These are phyloP conservation scores for Coemansia sp. DNA, from an alignment of 192 early-diverging fungal species.

Conservation along the genomic window DNA sequence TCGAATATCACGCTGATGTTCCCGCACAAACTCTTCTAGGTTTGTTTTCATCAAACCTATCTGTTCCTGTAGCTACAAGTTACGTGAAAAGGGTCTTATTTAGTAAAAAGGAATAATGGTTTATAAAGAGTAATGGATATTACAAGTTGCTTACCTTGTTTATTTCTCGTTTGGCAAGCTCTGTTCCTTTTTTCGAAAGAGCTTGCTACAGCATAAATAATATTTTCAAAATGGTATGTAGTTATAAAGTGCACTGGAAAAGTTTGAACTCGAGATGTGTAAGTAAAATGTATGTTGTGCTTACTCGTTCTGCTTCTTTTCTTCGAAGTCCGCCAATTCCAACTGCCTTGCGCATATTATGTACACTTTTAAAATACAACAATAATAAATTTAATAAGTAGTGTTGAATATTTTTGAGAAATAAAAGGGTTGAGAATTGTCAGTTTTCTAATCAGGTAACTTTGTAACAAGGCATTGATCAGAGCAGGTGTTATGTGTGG, in stretches of 20 bases:
- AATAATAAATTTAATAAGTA: neutral
- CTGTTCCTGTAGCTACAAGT: slow-evolving; percentile 62
- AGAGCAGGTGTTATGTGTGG: too few relatives aligned
- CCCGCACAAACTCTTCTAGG: slow-evolving; percentile 81
- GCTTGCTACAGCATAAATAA: slow-evolving; percentile 11
- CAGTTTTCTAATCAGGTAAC: too few relatives aligned
- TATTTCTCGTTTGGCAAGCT: slow-evolving; percentile 53
- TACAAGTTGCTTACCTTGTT: slow-evolving; percentile 36
- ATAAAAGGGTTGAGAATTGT: neutral
- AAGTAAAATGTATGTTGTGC: neutral
- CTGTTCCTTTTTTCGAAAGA: slow-evolving; percentile 40
- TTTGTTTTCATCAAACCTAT: slow-evolving; percentile 74
- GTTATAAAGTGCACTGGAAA: neutral
- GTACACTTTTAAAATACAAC: neutral
- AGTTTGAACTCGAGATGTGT: neutral
- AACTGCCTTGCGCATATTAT: slow-evolving; percentile 47
- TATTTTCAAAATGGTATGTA: neutral
- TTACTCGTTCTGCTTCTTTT: slow-evolving; percentile 52
- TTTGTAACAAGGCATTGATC: too few relatives aligned
- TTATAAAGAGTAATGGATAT: neutral
- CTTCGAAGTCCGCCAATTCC: slow-evolving; percentile 59
- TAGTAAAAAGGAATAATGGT: neutral
- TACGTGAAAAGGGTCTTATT: neutral
- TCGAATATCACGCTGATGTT: slow-evolving; percentile 85
- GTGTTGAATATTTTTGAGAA: neutral